Conservation (phyloP, 1,139 yeast species). For the Taphrina deformans region DNA sequence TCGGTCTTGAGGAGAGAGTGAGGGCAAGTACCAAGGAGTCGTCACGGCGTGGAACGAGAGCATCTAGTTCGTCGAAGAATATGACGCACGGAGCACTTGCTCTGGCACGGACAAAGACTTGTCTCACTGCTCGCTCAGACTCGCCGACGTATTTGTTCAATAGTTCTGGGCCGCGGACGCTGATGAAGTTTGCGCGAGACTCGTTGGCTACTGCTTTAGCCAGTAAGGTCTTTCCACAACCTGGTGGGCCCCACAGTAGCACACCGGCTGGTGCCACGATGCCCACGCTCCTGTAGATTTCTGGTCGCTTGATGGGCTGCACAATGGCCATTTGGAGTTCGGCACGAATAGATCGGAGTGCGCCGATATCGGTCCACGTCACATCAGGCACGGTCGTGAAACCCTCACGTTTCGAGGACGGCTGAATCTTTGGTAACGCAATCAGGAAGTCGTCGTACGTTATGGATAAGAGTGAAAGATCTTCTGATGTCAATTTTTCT, state of each 20-base stretch:
- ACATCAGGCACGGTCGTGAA: constrained; percentile 99
- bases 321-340: constrained; percentile 97
- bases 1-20: background rate
- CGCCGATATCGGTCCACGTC: constrained; percentile 94
- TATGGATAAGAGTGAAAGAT: constrained; percentile 71
- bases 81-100: constrained; percentile 95
- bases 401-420: constrained; percentile 97
- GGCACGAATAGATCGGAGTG: constrained; percentile 71
- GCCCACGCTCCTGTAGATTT: constrained; percentile 83
- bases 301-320: constrained; percentile 93
- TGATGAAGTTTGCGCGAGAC: constrained; percentile 90
- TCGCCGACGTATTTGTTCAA: constrained; percentile 96
- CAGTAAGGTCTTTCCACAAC: constrained; percentile 92
- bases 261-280: constrained; percentile 97
- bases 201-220: constrained; percentile 98
- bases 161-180: constrained; percentile 92
- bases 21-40: constrained; percentile 52
- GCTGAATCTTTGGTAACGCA: constrained; percentile 92
- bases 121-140: constrained; percentile 90
- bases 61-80: constrained; percentile 94
- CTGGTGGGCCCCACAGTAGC: constrained; percentile 98
- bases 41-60: constrained; percentile 91
- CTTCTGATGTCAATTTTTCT: constrained; percentile 69
- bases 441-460: constrained; percentile 74
- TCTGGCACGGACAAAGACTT: constrained; percentile 89